These are phyloP conservation scores for Zasmidium angulare DNA, from an alignment of 2,329 filamentous ascomycete species.

Conservation along the genomic window DNA sequence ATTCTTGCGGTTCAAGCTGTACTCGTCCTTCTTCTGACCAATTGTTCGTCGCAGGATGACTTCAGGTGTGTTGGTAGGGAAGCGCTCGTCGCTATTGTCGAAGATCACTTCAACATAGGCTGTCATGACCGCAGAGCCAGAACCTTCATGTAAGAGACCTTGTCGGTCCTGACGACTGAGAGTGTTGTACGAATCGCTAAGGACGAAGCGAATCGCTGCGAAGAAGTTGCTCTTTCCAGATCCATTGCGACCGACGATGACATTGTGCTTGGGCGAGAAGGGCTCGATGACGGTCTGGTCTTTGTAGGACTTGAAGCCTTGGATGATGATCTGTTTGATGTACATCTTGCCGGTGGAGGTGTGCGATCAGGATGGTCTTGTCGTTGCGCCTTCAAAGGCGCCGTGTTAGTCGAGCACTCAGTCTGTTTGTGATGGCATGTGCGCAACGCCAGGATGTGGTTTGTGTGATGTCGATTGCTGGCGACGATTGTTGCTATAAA, in stretches of 20 bases:
- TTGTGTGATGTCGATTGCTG: too few species aligned
- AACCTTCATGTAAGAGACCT: slow-evolving; percentile 94
- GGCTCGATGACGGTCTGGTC: slow-evolving; percentile 98
- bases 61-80: slow-evolving; percentile 88
- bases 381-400: not conserved
- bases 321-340: slow-evolving; percentile 99
- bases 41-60: slow-evolving; percentile 90
- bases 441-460: too few species aligned
- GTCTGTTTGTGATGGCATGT: too few species aligned
- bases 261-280: slow-evolving; percentile 95
- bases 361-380: not conserved
- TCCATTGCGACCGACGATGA: slow-evolving; percentile 98
- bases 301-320: slow-evolving; percentile 98
- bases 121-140: slow-evolving; percentile 95
- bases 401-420: not conserved
- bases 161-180: slow-evolving; percentile 95
- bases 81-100: slow-evolving; percentile 94
- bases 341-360: slow-evolving; percentile 61
- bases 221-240: slow-evolving; percentile 99
- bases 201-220: slow-evolving; percentile 95
- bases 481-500: too few species aligned
- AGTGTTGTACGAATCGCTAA: slow-evolving; percentile 89
- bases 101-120: slow-evolving; percentile 99
- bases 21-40: slow-evolving; percentile 97
- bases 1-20: slow-evolving; percentile 94